Percentiles rank a stretch among this genome's conserved stretches.
Conservation (phyloP, 73 alveolate genomes). For the Symbiodinium natans region DNA sequence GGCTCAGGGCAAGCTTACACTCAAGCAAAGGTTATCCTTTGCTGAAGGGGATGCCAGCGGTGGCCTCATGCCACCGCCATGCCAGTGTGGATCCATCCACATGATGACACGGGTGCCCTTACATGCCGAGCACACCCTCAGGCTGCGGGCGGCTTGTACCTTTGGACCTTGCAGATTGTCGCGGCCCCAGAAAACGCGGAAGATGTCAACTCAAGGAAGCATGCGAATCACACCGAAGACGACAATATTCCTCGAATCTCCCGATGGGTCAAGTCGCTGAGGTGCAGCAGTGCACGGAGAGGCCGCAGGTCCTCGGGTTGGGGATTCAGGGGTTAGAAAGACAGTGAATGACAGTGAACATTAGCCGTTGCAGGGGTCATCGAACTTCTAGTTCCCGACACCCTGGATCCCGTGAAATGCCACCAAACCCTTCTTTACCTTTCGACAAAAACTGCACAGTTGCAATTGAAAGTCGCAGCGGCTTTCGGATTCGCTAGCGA, state of each 20-base stretch:
- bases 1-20: neutral
- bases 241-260: too few species aligned
- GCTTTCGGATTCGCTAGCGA: too few species aligned
- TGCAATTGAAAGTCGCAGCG: too few species aligned
- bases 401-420: too few species aligned
- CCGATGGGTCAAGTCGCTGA: neutral
- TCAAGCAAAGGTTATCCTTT: neutral
- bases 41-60: neutral
- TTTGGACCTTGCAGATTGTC: conserved; percentile 68
- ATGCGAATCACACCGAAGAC: too few species aligned
- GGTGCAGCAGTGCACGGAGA: neutral
- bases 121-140: neutral
- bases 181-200: neutral
- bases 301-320: neutral
- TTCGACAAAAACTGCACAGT: too few species aligned
- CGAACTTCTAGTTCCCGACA: too few species aligned
- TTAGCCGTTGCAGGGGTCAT: too few species aligned
- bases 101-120: neutral
- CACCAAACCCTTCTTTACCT: too few species aligned
- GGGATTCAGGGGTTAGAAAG: too few species aligned
- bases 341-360: too few species aligned
- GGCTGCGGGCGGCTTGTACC: conserved; percentile 60
- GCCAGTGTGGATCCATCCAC: neutral
- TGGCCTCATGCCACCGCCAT: neutral
- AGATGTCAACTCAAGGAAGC: too few species aligned